These are phyloP conservation scores for Lizonia empirigonia DNA, from an alignment of 2,329 filamentous ascomycete genomes.

Conservation along the genomic window DNA sequence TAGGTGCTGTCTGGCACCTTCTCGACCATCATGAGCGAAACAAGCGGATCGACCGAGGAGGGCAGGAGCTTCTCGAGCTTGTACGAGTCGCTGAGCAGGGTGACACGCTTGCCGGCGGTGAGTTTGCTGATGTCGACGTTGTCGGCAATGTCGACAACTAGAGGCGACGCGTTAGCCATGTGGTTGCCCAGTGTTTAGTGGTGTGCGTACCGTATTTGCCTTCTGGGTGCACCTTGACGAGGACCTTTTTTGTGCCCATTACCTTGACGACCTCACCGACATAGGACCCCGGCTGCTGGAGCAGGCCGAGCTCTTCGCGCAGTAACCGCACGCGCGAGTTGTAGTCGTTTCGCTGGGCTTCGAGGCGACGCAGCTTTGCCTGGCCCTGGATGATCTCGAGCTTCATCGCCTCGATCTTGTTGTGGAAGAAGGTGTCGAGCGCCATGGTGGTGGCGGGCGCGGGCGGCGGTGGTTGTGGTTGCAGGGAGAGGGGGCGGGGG, in stretches of 20 bases:
- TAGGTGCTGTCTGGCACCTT: conserved; percentile 99
- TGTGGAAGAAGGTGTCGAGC: conserved; percentile 98
- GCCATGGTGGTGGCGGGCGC: conserved; percentile 72
- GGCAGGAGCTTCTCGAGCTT: conserved; percentile 98
- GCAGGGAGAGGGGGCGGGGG: conserved; percentile 1
- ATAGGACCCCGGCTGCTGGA: conserved; percentile 97
- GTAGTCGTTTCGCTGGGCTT: conserved; percentile 98
- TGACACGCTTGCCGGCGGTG: conserved; percentile 96
- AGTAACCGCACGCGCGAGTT: conserved; percentile 95
- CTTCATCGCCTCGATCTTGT: conserved; percentile 99
- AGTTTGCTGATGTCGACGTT: conserved; percentile 94
- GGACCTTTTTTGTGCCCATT: conserved; percentile 98
- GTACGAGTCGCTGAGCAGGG: conserved; percentile 94
- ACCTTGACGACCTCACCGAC: conserved; percentile 99
- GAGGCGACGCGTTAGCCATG: conserved; percentile 5
- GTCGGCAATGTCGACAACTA: conserved; percentile 95
- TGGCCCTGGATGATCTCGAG: conserved; percentile 99
- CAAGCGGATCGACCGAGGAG: conserved; percentile 95
- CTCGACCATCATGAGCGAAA: conserved; percentile 99
- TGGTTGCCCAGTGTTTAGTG: background rate
- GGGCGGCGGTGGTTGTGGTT: conserved; percentile 18
- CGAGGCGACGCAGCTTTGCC: conserved; percentile 88
- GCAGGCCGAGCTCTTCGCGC: conserved; percentile 89
- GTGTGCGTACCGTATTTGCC: conserved; percentile 90
- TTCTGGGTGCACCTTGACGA: conserved; percentile 98